A percentile compares a stretch with the other conserved stretches of the same genome.
phyloP scores from a whole-genome alignment of 176 grass and related monocot species.

The maize (Zea mays) region DNA sequence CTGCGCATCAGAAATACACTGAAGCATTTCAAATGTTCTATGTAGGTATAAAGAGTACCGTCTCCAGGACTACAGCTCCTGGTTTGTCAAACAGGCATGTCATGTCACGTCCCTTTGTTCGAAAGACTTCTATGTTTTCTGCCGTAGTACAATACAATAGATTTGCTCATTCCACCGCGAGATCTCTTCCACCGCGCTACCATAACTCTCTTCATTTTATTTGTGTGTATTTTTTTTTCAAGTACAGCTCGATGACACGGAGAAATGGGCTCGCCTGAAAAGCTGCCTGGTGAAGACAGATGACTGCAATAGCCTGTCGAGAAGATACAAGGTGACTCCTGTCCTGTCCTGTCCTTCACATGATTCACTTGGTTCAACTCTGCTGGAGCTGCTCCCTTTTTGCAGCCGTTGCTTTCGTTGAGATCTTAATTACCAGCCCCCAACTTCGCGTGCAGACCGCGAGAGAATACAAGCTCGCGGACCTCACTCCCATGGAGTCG shows the following conservation, averaged over 20 bases:
- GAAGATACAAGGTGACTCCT: slow-evolving; percentile 76
- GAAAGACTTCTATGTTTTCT: neutral
- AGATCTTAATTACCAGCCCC: slow-evolving; percentile 26
- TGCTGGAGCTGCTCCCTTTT: neutral
- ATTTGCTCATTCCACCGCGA: neutral
- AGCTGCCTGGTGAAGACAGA: slow-evolving; percentile 93
- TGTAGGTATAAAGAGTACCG: slow-evolving; percentile 92
- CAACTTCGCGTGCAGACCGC: slow-evolving; percentile 54
- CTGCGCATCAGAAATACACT: neutral
- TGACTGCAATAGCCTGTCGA: slow-evolving; percentile 81
- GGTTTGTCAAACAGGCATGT: slow-evolving; percentile 88
- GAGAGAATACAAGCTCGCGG: slow-evolving; percentile 76
- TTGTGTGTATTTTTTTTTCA: neutral
- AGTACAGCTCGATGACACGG: slow-evolving; percentile 69
- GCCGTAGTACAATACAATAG: slow-evolving; percentile 20
- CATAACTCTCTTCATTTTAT: neutral
- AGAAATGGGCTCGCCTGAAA: slow-evolving; percentile 81
- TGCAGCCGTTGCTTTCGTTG: neutral
- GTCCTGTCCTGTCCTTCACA: too few species aligned
- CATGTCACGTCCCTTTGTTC: neutral
- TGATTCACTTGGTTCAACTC: too few species aligned
- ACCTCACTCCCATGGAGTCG: slow-evolving; percentile 86
- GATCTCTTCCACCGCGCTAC: neutral
- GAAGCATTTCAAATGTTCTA: slow-evolving; percentile 29
- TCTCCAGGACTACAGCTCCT: slow-evolving; percentile 95